Evolutionary conservation across 2,329 filamentous ascomycete genomes (phyloP).

Genomic region (Neonectria faginata): DNA sequence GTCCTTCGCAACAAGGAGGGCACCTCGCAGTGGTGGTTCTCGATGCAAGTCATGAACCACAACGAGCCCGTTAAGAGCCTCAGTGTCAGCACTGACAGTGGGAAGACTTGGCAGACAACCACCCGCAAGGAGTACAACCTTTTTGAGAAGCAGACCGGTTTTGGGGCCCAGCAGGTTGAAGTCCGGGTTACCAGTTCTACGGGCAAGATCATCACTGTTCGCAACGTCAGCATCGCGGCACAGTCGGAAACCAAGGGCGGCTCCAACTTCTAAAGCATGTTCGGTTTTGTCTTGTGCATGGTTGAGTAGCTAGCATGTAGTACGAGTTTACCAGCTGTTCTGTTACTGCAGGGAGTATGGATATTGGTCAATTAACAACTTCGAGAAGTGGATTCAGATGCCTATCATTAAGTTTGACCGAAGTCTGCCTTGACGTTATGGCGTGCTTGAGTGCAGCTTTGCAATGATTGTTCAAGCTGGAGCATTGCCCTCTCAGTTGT

Average conservation of each 20-base stretch:
- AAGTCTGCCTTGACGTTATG: too few relatives aligned
- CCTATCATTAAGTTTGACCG: too few relatives aligned
- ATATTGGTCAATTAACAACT: too few relatives aligned
- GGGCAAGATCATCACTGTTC: conserved; percentile 64
- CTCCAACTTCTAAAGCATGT: too few relatives aligned
- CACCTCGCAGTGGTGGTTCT: conserved; percentile 56
- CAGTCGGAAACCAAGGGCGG: too few relatives aligned
- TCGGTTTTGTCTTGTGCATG: too few relatives aligned
- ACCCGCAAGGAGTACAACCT: conserved; percentile 68
- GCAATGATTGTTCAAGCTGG: too few relatives aligned
- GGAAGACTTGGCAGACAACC: conserved; percentile 69
- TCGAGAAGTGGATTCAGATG: too few relatives aligned
- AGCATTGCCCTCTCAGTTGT: not conserved
- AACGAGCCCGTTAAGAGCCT: conserved; percentile 67
- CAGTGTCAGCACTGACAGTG: conserved; percentile 72
- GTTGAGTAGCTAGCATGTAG: too few relatives aligned
- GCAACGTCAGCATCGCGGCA: conserved; percentile 57
- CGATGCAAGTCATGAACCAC: conserved; percentile 71
- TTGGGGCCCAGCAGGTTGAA: conserved; percentile 64
- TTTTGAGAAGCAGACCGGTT: conserved; percentile 70
- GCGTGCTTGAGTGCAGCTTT: too few relatives aligned
- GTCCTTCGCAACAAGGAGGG: conserved; percentile 58
- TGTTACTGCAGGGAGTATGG: too few relatives aligned
- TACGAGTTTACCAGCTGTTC: too few relatives aligned
- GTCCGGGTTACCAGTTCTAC: conserved; percentile 66